Conservation (phyloP, 495 filamentous ascomycete species). For the Gamarada debralockiae region DNA sequence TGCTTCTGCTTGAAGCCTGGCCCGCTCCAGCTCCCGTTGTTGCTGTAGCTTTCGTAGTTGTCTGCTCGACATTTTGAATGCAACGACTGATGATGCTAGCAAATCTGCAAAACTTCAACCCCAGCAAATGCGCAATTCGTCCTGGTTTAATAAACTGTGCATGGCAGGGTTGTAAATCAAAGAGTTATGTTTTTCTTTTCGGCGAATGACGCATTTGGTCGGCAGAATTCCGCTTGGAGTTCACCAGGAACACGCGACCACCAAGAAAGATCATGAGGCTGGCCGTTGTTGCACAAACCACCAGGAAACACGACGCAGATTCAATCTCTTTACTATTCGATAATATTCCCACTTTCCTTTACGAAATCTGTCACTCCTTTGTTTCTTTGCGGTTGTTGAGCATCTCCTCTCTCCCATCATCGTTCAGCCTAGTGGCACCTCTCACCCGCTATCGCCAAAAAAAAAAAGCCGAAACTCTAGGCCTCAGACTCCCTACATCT, state of each 20-base stretch:
- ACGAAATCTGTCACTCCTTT: constrained; percentile 3
- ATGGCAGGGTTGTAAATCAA: no score
- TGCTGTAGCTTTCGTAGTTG: constrained; percentile 77
- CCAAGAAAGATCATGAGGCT: no score
- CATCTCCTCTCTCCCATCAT: neutral
- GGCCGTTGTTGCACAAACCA: no score
- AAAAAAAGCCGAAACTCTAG: neutral
- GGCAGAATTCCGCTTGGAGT: no score
- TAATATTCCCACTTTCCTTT: constrained; percentile 1
- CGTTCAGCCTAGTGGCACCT: constrained; percentile 1
- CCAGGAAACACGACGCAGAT: neutral
- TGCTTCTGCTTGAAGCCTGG: constrained; percentile 16
- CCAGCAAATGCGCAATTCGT: no score
- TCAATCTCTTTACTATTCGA: neutral
- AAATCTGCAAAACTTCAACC: no score
- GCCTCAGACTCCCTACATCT: constrained; percentile 10
- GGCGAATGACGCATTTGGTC: constrained; percentile 7
- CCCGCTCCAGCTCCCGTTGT: constrained; percentile 41
- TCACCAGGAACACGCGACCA: no score
- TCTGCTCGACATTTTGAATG: constrained; percentile 76
- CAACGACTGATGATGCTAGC: no score
- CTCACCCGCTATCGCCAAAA: neutral
- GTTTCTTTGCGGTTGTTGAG: neutral
- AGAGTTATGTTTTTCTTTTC: neutral
- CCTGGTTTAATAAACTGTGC: no score